phyloP scores from a whole-genome alignment of 176 grass and related monocot genomes.

The Eragrostis curvula region DNA sequence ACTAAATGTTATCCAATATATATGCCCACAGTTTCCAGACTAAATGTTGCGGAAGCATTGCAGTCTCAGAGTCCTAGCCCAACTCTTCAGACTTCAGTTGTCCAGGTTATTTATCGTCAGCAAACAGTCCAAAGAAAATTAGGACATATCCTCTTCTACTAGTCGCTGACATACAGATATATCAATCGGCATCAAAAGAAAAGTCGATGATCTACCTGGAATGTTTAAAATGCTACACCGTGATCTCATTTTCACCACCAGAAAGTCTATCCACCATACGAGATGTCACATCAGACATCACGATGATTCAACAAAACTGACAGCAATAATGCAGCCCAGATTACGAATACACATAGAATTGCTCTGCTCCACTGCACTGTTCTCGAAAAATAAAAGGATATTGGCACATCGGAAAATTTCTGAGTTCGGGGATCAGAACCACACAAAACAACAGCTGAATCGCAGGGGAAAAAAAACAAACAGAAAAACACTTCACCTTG shows the following conservation, averaged over 20 bases:
- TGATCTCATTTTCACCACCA: neutral
- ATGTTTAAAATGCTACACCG: constrained; percentile 10
- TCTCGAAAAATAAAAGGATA: neutral
- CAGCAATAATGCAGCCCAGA: neutral
- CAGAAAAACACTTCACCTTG: neutral
- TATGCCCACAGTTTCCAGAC: neutral
- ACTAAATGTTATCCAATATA: neutral
- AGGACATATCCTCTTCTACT: neutral
- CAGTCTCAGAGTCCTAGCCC: neutral
- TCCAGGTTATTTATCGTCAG: neutral
- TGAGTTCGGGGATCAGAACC: neutral
- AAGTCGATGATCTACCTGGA: constrained; percentile 15
- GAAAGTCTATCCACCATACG: neutral
- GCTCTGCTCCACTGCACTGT: neutral
- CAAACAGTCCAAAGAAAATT: neutral
- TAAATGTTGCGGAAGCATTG: neutral
- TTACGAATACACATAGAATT: neutral
- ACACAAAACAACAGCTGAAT: neutral
- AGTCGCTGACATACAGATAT: neutral
- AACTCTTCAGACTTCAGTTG: neutral
- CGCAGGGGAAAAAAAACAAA: neutral
- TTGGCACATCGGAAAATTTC: neutral
- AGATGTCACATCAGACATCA: constrained; percentile 12
- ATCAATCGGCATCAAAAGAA: constrained; percentile 17
- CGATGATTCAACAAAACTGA: neutral